These are phyloP conservation scores for Forsythia viridissima DNA, from an alignment of 257 asterid species.

Conservation along the genomic window DNA sequence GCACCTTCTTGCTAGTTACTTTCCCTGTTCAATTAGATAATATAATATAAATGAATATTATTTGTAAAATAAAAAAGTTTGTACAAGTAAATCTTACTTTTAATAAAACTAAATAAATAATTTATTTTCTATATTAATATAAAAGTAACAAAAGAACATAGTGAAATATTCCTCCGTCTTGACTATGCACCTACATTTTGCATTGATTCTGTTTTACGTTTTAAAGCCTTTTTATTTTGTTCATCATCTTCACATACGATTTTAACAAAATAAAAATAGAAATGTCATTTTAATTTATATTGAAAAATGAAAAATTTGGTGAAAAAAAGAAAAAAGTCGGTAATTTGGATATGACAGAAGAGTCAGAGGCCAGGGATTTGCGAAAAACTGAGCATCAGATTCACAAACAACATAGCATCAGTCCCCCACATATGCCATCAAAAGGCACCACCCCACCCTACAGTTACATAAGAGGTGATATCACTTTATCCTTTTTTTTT, in stretches of 20 bases:
- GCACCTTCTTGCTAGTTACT: not conserved
- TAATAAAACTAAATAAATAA: too few species aligned
- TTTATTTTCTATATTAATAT: too few species aligned
- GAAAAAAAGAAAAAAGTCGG: not conserved
- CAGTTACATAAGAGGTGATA: not conserved
- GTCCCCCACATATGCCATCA: conserved; percentile 28
- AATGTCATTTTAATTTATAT: too few species aligned
- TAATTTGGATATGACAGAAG: not conserved
- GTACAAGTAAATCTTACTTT: not conserved
- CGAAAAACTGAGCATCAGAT: conserved; percentile 25
- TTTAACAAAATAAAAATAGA: too few species aligned
- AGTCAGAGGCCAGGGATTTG: not conserved
- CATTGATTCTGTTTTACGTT: too few species aligned
- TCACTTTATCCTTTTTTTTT: not conserved
- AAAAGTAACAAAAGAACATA: too few species aligned
- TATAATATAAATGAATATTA: not conserved
- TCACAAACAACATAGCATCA: conserved; percentile 27
- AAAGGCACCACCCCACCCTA: not conserved
- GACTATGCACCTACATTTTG: too few species aligned
- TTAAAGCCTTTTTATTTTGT: too few species aligned
- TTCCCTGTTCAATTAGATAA: not conserved
- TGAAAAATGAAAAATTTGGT: not conserved
- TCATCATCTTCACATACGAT: too few species aligned
- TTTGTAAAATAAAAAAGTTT: not conserved
- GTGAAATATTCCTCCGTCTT: too few species aligned